Evolutionary conservation across 345 rosid genomes (phyloP), one percentile per base, ranked within the genome.

Genomic region (Isatis tinctoria): DNA sequence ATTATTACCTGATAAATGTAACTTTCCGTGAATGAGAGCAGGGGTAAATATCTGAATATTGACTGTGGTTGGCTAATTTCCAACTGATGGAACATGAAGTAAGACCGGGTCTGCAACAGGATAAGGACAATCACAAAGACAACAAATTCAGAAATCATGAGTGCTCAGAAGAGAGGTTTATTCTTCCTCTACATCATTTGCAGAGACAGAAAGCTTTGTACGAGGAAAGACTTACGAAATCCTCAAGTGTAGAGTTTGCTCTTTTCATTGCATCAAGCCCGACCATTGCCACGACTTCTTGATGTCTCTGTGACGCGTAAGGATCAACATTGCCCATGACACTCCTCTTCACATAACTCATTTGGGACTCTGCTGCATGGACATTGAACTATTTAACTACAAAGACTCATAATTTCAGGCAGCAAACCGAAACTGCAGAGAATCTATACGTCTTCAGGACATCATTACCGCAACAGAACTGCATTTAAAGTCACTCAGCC

Each of bases 191-290:
- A 24, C 11, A 4, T 26, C 6, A 47, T 39, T 3, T 9, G 53
- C 20, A 62, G 45, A 60, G 45, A 60, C 45, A 60, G 62, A n/a
- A 16, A 28, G 63, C 8, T 13, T 12, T 60, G 32, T 8, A 67
- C 1, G 41, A 56, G 41, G 27, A 65, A 63, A 61, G 28, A 74
- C 98, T 83, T 77, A 94, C 95, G 53, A 91, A 89, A 83, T 90
- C 96, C 81, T 88, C 95, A 67, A 91, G 88, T 4, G 98, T 91
- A 80, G 98, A 91, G 86, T 88, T 94, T 45, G 98, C 96, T 36
- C 90, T 79, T 73, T 87, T 88, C 96, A 94, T 85, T 20, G 96
- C 83, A 78, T 88, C 90, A 53, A 91, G 81, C 66, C 94, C 89
- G 53, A 94, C 65, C 81, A 86, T 74, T 39, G 87, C 85, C 65